A percentile compares a stretch with the other conserved stretches of the same genome.
Conservation (phyloP, 495 filamentous ascomycete species). For the Ramalina intermedia region DNA sequence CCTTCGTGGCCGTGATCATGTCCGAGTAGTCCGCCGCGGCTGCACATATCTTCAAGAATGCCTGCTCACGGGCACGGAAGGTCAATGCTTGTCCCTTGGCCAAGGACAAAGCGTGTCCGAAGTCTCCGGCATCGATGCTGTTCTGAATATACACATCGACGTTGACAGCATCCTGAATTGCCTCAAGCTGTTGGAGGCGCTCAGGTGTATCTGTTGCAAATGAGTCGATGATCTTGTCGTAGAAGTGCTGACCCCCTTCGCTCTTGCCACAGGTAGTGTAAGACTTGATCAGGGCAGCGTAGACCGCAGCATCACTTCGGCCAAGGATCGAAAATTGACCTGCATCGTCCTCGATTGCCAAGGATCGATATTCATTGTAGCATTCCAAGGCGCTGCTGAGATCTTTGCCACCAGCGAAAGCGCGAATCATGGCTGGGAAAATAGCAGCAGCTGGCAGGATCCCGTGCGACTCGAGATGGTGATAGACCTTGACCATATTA, state of each 20-base stretch:
- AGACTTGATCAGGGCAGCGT: slow-evolving; percentile 74
- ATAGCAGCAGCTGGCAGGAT: slow-evolving; percentile 62
- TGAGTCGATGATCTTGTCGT: slow-evolving; percentile 54
- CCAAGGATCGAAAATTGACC: slow-evolving; percentile 56
- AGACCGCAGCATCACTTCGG: slow-evolving; percentile 69
- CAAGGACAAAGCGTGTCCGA: slow-evolving; percentile 51
- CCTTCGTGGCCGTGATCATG: slow-evolving; percentile 49
- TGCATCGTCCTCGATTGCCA: slow-evolving; percentile 67
- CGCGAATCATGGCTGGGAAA: slow-evolving; percentile 83
- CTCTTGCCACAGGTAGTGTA: slow-evolving; percentile 68
- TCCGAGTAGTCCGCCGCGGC: slow-evolving; percentile 69
- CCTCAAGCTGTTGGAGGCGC: slow-evolving; percentile 31
- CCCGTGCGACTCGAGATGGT: slow-evolving; percentile 70
- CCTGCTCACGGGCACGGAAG: slow-evolving; percentile 32
- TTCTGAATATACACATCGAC: slow-evolving; percentile 61
- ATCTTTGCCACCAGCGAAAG: slow-evolving; percentile 68
- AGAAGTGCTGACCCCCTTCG: slow-evolving; percentile 67
- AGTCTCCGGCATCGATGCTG: slow-evolving; percentile 45
- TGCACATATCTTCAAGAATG: slow-evolving; percentile 44
- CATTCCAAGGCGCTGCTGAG: slow-evolving; percentile 81
- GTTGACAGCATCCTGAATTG: slow-evolving; percentile 56
- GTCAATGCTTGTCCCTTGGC: slow-evolving; percentile 38
- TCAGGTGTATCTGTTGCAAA: slow-evolving; percentile 43
- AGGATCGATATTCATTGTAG: slow-evolving; percentile 81
- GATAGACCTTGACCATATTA: slow-evolving; percentile 79